A percentile compares a stretch with the other conserved stretches of the same genome.
phyloP scores from a whole-genome alignment of 78 protist species.

The Dictyostelium firmibasis region DNA sequence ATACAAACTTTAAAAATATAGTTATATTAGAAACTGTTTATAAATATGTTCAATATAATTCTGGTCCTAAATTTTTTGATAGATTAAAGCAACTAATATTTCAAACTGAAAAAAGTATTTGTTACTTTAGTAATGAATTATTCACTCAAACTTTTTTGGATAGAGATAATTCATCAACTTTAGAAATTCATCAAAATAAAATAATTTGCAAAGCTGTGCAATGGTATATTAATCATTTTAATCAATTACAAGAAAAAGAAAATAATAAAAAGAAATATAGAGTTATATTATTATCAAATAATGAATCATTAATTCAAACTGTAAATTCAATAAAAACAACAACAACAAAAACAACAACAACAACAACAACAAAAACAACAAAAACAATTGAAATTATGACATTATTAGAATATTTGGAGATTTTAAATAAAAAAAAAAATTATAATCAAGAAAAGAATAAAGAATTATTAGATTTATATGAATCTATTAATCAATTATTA shows the following conservation, averaged over 20 bases:
- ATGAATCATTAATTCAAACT: neutral
- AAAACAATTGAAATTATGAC: neutral
- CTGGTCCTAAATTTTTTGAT: slow-evolving; percentile 66
- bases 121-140: slow-evolving; percentile 47
- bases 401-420: neutral
- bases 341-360: neutral
- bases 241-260: neutral
- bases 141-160: slow-evolving; percentile 5
- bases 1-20: neutral
- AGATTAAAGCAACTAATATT: slow-evolving; percentile 12
- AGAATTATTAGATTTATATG: neutral
- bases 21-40: slow-evolving; percentile 42
- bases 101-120: neutral
- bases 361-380: neutral
- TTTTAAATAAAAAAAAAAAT: neutral
- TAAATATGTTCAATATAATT: slow-evolving; percentile 48
- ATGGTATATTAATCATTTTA: slow-evolving; percentile 35
- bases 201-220: neutral
- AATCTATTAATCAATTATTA: neutral
- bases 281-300: neutral
- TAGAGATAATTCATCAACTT: neutral
- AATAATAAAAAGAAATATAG: neutral
- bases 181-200: neutral
- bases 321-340: neutral
- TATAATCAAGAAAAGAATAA: neutral